Evolutionary conservation across 441 rosid species (phyloP).

Genomic region (Adansonia grandidieri): DNA sequence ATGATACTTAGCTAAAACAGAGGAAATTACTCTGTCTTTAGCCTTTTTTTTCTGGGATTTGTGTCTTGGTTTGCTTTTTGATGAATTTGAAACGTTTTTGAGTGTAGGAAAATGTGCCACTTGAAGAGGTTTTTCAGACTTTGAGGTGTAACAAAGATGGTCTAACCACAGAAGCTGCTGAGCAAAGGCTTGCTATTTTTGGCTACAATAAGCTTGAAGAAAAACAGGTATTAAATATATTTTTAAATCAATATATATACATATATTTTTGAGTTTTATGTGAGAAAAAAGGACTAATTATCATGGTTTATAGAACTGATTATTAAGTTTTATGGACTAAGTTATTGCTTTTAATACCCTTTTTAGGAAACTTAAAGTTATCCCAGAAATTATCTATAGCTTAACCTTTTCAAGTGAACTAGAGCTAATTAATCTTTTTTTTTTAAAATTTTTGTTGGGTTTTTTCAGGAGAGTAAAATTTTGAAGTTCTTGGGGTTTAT

Average conservation of each 20-base stretch:
- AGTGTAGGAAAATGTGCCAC: conserved; percentile 48
- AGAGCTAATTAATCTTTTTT: not conserved
- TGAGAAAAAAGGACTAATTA: not conserved
- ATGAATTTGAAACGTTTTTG: conserved; percentile 27
- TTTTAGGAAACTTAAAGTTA: not conserved
- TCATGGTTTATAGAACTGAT: not conserved
- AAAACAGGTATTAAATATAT: conserved; percentile 36
- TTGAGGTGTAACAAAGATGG: conserved; percentile 48
- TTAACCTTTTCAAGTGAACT: not conserved
- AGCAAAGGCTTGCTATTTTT: conserved; percentile 48
- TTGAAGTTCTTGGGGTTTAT: conserved; percentile 53
- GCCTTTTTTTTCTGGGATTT: conserved; percentile 3
- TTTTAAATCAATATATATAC: not conserved
- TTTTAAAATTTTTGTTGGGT: not conserved
- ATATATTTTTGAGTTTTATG: not conserved
- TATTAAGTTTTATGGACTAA: not conserved
- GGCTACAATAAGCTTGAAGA: conserved; percentile 55
- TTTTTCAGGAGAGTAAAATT: conserved; percentile 49
- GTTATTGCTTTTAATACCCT: not conserved
- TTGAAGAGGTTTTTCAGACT: conserved; percentile 54
- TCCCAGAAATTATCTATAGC: not conserved
- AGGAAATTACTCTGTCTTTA: conserved; percentile 22
- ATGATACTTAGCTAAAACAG: conserved; percentile 19
- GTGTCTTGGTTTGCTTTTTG: conserved; percentile 20
- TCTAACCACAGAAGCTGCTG: conserved; percentile 49